A percentile compares a stretch with the other conserved stretches of the same genome.
phyloP scores from a whole-genome alignment of 192 early-diverging fungal genomes.

The Coemansia sp. region DNA sequence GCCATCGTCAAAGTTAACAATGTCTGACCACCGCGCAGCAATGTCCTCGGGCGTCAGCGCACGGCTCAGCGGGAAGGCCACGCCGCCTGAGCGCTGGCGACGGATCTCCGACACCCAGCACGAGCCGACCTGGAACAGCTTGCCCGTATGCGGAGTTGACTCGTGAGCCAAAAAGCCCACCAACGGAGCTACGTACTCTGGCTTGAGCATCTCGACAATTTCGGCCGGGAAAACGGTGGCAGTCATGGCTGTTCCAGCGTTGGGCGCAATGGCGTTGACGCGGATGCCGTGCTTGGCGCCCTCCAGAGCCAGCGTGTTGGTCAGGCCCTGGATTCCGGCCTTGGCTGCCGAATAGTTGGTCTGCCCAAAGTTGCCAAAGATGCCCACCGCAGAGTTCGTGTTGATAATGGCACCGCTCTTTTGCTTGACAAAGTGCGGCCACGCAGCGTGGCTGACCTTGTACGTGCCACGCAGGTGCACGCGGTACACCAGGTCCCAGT shows the following conservation, averaged over 20 bases:
- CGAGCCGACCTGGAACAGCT: slow-evolving; percentile 94
- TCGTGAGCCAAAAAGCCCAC: slow-evolving; percentile 90
- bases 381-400: slow-evolving; percentile 89
- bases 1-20: slow-evolving; percentile 95
- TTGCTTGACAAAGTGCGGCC: slow-evolving; percentile 92
- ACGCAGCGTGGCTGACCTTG: slow-evolving; percentile 94
- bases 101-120: slow-evolving; percentile 94
- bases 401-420: slow-evolving; percentile 95
- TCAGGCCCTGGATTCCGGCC: slow-evolving; percentile 86
- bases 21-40: slow-evolving; percentile 70
- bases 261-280: slow-evolving; percentile 94
- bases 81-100: slow-evolving; percentile 94
- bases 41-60: slow-evolving; percentile 85
- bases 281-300: slow-evolving; percentile 89
- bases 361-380: slow-evolving; percentile 94
- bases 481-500: slow-evolving; percentile 92
- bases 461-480: slow-evolving; percentile 93
- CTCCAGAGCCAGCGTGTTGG: slow-evolving; percentile 89
- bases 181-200: slow-evolving; percentile 93
- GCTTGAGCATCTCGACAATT: slow-evolving; percentile 92
- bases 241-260: slow-evolving; percentile 96
- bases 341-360: slow-evolving; percentile 96
- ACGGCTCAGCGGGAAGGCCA: slow-evolving; percentile 84
- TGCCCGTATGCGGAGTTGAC: slow-evolving; percentile 71
- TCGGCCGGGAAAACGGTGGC: slow-evolving; percentile 96